Evolutionary conservation across 169 alveolate genomes (phyloP).

Genomic region (Cryptosporidium felis): DNA sequence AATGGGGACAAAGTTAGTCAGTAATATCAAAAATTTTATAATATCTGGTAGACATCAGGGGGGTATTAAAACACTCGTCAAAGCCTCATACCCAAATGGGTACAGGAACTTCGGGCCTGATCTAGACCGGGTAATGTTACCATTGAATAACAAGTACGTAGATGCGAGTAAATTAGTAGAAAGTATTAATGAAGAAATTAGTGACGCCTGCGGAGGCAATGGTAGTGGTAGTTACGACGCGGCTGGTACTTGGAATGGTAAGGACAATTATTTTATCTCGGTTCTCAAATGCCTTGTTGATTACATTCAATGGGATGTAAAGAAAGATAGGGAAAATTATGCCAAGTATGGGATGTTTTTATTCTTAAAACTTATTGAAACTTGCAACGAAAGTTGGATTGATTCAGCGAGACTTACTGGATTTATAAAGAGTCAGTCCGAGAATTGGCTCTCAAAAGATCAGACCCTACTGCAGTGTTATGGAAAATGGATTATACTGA

Average conservation of each 20-base stretch:
- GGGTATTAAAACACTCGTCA: constrained; percentile 2
- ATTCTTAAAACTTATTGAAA: constrained; percentile 25
- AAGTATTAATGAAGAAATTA: constrained; percentile 2
- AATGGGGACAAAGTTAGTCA: constrained; percentile 50
- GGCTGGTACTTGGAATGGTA: neutral
- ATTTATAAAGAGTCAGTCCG: constrained; percentile 4
- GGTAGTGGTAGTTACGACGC: neutral
- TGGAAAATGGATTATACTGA: constrained; percentile 47
- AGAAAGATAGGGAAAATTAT: constrained; percentile 58
- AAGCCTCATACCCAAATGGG: constrained; percentile 62
- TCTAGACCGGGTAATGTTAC: constrained; percentile 60
- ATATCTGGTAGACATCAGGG: constrained; percentile 12
- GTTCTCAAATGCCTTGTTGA: constrained; percentile 19
- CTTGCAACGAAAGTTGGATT: constrained; percentile 12
- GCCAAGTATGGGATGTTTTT: constrained; percentile 54
- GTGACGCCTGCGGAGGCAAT: neutral
- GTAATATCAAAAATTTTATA: constrained; percentile 28
- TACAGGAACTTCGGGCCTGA: constrained; percentile 67
- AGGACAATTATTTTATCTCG: constrained; percentile 15
- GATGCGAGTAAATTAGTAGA: constrained; percentile 58
- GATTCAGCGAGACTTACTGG: neutral
- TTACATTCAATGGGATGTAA: constrained; percentile 65
- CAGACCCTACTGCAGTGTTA: neutral
- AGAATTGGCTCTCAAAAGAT: constrained; percentile 28
- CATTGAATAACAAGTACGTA: constrained; percentile 57